These are phyloP conservation scores for Aspergillus hortae DNA, from an alignment of 2,329 filamentous ascomycete genomes.

Conservation along the genomic window DNA sequence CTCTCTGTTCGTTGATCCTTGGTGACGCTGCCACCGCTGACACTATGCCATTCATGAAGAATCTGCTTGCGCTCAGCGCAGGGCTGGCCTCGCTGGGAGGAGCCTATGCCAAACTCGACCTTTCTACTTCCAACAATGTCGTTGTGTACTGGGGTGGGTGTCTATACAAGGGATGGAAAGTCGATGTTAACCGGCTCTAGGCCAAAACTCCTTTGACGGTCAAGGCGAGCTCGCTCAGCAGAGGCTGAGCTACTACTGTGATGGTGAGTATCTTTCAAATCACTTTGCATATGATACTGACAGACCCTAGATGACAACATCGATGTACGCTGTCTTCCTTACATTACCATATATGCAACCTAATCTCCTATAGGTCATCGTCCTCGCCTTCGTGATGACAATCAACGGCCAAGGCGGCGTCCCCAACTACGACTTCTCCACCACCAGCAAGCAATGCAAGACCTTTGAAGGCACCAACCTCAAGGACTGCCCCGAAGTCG, in stretches of 20 bases:
- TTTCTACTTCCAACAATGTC: constrained; percentile 51
- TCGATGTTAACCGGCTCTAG: constrained; percentile 11
- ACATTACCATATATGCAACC: not conserved
- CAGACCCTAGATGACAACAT: constrained; percentile 23
- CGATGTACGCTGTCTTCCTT: constrained; percentile 15
- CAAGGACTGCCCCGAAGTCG: constrained; percentile 61
- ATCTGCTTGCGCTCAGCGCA: constrained; percentile 22
- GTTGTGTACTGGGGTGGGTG: constrained; percentile 62
- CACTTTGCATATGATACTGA: not conserved
- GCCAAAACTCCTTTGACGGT: constrained; percentile 61
- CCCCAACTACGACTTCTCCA: constrained; percentile 62
- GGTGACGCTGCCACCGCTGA: not conserved
- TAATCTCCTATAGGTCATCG: constrained; percentile 51
- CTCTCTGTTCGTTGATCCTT: not conserved
- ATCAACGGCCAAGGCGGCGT: constrained; percentile 51
- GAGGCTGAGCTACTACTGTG: constrained; percentile 57
- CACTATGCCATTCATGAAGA: constrained; percentile 26
- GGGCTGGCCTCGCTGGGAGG: constrained; percentile 29
- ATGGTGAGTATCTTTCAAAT: constrained; percentile 41
- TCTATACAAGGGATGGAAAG: not conserved
- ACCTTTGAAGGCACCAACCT: constrained; percentile 57
- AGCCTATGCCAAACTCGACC: constrained; percentile 41
- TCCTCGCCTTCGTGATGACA: constrained; percentile 60
- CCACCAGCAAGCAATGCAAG: constrained; percentile 59
- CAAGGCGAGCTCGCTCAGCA: constrained; percentile 49